Evolutionary conservation across 176 grass and related monocot genomes (phyloP).

Genomic region (Chloris gayana): DNA sequence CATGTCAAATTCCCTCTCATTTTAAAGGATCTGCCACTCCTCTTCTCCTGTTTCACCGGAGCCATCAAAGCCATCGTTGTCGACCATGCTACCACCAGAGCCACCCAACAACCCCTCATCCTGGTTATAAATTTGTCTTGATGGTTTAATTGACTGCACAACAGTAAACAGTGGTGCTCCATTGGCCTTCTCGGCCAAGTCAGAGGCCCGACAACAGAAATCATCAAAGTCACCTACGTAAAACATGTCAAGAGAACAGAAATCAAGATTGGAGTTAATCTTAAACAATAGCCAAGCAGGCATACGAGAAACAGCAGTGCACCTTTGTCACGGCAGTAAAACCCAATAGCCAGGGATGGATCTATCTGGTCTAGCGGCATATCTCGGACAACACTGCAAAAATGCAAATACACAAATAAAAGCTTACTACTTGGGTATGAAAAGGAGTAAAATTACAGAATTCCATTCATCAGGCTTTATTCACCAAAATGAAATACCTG

Average conservation of each 20-base stretch:
- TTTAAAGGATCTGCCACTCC: constrained; percentile 89
- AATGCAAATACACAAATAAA: constrained; percentile 1
- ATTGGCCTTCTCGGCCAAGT: constrained; percentile 68
- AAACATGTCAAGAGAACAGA: background rate
- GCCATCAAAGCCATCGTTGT: constrained; percentile 52
- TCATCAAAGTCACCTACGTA: constrained; percentile 81
- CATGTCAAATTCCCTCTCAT: background rate
- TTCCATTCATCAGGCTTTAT: constrained; percentile 15
- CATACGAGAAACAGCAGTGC: background rate
- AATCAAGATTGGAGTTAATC: background rate
- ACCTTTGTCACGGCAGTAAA: constrained; percentile 92
- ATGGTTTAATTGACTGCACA: constrained; percentile 47
- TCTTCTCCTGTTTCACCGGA: constrained; percentile 59
- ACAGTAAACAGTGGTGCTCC: constrained; percentile 92
- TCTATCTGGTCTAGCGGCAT: constrained; percentile 85
- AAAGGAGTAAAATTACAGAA: background rate
- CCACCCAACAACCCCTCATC: constrained; percentile 38
- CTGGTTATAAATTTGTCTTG: constrained; percentile 43
- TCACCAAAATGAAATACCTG: constrained; percentile 60
- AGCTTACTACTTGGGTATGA: background rate
- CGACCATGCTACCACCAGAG: constrained; percentile 31
- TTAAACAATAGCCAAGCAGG: background rate
- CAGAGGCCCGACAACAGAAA: constrained; percentile 79
- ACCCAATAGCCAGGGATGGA: constrained; percentile 93
- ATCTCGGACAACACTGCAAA: constrained; percentile 69